Conservation (phyloP, 441 rosid species). For the Corymbia calophylla region DNA sequence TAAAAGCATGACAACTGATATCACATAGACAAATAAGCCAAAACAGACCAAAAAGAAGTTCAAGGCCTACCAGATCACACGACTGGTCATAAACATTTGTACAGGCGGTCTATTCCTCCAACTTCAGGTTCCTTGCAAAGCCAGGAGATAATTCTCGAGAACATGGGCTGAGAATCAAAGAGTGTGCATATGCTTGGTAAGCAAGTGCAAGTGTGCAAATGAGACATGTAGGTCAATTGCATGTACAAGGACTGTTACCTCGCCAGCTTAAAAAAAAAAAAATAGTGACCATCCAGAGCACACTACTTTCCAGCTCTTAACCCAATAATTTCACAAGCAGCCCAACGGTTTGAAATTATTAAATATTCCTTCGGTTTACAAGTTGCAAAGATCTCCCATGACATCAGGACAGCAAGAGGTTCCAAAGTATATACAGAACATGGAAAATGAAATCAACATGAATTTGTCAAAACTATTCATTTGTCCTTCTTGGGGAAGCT, state of each 20-base stretch:
- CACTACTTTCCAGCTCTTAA: background rate
- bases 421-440: background rate
- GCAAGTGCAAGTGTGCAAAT: background rate
- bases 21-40: background rate
- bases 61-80: constrained; percentile 52
- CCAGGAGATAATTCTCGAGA: constrained; percentile 69
- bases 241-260: background rate
- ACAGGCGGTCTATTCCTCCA: constrained; percentile 64
- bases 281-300: background rate
- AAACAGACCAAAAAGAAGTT: background rate
- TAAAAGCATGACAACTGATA: constrained; percentile 5
- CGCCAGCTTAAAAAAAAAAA: background rate
- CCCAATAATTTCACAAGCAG: background rate
- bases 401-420: background rate
- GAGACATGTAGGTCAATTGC: background rate
- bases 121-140: constrained; percentile 33
- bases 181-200: background rate
- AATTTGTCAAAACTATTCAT: background rate
- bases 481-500: background rate
- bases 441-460: background rate
- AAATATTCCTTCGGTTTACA: background rate
- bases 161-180: constrained; percentile 28
- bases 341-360: background rate
- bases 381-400: background rate
- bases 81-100: constrained; percentile 56